These are phyloP conservation scores for Botryotinia globosa DNA, from an alignment of 2,329 filamentous ascomycete species.

Conservation along the genomic window DNA sequence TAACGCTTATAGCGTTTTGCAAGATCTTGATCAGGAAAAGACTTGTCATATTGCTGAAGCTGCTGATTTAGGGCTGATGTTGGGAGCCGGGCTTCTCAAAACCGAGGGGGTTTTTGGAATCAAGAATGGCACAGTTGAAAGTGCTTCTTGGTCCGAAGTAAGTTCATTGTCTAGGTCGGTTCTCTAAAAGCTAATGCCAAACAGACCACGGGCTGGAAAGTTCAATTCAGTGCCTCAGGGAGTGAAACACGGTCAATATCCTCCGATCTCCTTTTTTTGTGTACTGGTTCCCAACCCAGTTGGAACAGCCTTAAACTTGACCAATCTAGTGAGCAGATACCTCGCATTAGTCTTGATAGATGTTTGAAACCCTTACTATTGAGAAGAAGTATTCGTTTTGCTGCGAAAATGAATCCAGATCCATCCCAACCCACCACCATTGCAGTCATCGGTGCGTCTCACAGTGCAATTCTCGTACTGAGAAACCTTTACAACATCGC, in stretches of 20 bases:
- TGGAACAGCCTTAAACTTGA: slow-evolving; percentile 44
- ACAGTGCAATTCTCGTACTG: slow-evolving; percentile 61
- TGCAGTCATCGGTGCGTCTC: slow-evolving; percentile 59
- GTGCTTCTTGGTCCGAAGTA: slow-evolving; percentile 42
- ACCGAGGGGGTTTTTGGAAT: slow-evolving; percentile 43
- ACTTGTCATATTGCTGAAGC: slow-evolving; percentile 57
- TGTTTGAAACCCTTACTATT: not conserved
- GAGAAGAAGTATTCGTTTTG: not conserved
- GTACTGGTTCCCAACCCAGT: slow-evolving; percentile 53
- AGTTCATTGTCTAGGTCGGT: slow-evolving; percentile 20
- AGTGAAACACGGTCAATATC: slow-evolving; percentile 22
- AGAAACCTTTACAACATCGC: slow-evolving; percentile 55
- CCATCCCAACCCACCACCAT: slow-evolving; percentile 40
- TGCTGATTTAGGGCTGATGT: slow-evolving; percentile 51
- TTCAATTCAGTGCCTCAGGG: slow-evolving; percentile 34
- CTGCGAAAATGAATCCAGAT: not conserved
- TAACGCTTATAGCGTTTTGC: slow-evolving; percentile 54
- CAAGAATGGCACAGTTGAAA: slow-evolving; percentile 40
- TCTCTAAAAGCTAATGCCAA: slow-evolving; percentile 17
- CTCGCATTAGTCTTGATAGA: not conserved
- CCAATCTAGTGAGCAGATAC: slow-evolving; percentile 37
- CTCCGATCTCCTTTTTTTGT: slow-evolving; percentile 48
- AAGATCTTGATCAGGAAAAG: slow-evolving; percentile 52
- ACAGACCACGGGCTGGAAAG: slow-evolving; percentile 39
- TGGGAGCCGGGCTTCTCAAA: slow-evolving; percentile 45